Base-by-base conservation (phyloP, 169 alveolate genomes). In the Theileria parva region DNA sequence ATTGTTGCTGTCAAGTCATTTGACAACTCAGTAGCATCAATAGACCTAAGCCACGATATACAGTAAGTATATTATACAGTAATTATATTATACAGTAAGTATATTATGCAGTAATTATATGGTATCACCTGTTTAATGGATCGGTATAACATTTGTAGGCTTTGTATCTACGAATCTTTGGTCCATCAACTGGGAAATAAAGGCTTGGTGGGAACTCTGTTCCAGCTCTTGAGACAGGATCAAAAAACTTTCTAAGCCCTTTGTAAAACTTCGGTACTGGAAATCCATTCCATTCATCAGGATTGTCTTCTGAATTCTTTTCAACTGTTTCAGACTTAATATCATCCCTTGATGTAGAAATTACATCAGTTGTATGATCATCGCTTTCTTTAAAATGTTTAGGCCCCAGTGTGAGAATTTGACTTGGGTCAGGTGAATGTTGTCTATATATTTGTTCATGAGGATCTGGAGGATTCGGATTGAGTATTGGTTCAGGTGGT, bases 231-330 rank as follows among this genome's bases (percentile, higher is more conserved):
- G 57, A 17, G 13, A 28, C 19, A 1, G 86, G 53, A 1, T 83
- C 89, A 59, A 67, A 83, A 37, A 39, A 83, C n/a, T 39, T 67
- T 0, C 39, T 50, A 12, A 25, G 32, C 6, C 64, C 78, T 69
- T n/a, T 51, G 66, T 76, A 83, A 21, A 19, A 28, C 65, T 61
- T 32, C 4, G 89, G 89, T 13, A 11, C 30, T 5, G 89, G 89
- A 76, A 83, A 83, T 0, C 86, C 85, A 32, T 75, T 68, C 89
- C 86, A 76, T 23, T 32, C 32, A 13, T n/a, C 19, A 15, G 23
- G 48, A 4, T 44, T 68, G 12, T 68, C 63, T 8, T 23, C 77
- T 8, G 15, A 1, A 28, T 0, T 30, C 3, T 28, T 28, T 11
- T 8, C 19, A 7, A 28, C 12, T 8, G 34, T 28, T 60, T 28